Evolutionary conservation across 352 stramenopile species (phyloP).

Genomic region (Phytophthora chlamydospora): DNA sequence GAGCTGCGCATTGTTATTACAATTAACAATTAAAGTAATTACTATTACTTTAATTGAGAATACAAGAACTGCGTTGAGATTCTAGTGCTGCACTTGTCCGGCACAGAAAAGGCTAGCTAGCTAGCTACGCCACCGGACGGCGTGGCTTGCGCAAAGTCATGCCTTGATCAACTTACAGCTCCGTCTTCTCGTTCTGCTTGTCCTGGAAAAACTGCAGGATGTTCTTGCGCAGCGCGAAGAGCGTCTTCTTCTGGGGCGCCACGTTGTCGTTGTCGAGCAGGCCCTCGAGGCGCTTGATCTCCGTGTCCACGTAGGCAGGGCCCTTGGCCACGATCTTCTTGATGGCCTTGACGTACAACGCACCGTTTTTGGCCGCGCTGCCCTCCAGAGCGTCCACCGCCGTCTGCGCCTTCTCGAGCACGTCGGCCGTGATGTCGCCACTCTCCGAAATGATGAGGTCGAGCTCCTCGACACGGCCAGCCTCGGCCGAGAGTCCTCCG

Average conservation of each 20-base stretch:
- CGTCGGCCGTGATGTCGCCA: constrained; percentile 65
- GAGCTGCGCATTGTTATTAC: too few species aligned
- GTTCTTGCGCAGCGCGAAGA: constrained; percentile 91
- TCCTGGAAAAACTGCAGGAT: constrained; percentile 83
- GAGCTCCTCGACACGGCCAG: constrained; percentile 83
- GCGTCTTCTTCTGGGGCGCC: constrained; percentile 86
- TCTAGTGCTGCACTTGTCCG: constrained; percentile 18
- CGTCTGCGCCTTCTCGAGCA: constrained; percentile 78
- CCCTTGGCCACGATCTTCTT: constrained; percentile 92
- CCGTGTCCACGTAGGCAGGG: constrained; percentile 76
- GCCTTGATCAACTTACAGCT: constrained; percentile 34
- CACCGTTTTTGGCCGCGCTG: constrained; percentile 74
- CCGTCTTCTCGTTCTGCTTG: constrained; percentile 48
- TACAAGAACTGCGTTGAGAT: constrained; percentile 35
- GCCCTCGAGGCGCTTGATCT: constrained; percentile 84
- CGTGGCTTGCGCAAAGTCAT: constrained; percentile 13
- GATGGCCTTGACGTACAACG: constrained; percentile 90
- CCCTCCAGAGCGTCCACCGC: constrained; percentile 75
- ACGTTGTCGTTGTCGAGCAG: constrained; percentile 87
- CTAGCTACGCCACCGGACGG: constrained; percentile 17
- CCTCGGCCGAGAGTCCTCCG: constrained; percentile 71
- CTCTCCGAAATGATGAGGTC: constrained; percentile 84
- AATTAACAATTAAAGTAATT: too few species aligned
- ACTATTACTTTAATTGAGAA: too few species aligned
- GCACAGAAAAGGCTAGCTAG: constrained; percentile 9